Evolutionary conservation across 305 asterid species (phyloP), one percentile per base, ranked within the genome.

Genomic region (Fraxinus greggii): DNA sequence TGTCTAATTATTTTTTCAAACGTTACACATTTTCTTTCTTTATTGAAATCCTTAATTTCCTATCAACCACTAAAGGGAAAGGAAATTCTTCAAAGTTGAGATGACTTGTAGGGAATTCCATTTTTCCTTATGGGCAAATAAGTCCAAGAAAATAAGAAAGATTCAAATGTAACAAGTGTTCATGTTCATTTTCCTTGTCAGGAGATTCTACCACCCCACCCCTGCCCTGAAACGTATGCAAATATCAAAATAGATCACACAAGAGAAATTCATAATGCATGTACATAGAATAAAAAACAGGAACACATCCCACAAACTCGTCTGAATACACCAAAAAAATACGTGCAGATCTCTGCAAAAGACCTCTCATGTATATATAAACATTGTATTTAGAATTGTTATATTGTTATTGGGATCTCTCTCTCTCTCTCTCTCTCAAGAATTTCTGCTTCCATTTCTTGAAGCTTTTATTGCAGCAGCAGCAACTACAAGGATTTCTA

Each of bases 101-200:
- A 70, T 77, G 76, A 83, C 48, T 54, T 56, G 74, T 35, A 17
- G 78, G 82, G 81, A 13, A 9, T 76, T 29, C 51, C 9, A 45
- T 2, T 19, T 0, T 31, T 36, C 5, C 15, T 21, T 12, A 69
- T 32, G 88, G 87, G 81, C 83, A 78, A 83, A 85, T 85, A n/a
- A 2, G 89, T 87, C 83, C 32, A 5, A 1, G 23, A 59, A 75
- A 28, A 74, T 0, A 59, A 59, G 69, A 79, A 59, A 79, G 83
- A 83, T 79, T 79, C 67, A 75, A 40, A 82, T 86, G 87, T 82
- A 82, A 86, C 84, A 85, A 79, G 76, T 83, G 86, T 77, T 23
- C 79, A 81, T 83, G 81, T 83, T 83, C 89, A 85, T 82, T 42
- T 85, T 89, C 91, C 83, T 32, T 40, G 72, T 67, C 75, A 77